Conservation (phyloP, 108 stramenopile species). For the Parmales sp. region DNA sequence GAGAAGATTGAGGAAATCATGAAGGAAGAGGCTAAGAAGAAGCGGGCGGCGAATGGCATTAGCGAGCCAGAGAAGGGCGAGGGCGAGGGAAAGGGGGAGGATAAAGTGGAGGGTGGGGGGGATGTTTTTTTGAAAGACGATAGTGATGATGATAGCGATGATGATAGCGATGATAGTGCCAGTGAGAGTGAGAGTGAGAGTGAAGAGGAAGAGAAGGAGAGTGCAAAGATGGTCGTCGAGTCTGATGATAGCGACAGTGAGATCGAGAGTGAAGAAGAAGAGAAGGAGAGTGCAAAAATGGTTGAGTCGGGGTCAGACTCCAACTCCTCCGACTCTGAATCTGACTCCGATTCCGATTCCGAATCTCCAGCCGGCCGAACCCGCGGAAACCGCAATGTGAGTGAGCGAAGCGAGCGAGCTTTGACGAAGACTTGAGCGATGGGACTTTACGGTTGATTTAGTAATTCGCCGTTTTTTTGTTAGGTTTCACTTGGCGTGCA, state of each 20-base stretch:
- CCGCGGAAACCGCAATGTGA: constrained; percentile 18
- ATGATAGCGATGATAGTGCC: constrained; percentile 9
- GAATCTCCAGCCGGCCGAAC: constrained; percentile 3
- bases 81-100: neutral
- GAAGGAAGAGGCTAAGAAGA: neutral
- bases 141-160: constrained; percentile 4
- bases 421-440: too few relatives aligned
- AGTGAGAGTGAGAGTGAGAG: constrained; percentile 16
- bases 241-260: neutral
- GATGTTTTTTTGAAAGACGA: neutral
- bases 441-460: too few relatives aligned
- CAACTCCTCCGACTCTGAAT: constrained; percentile 23
- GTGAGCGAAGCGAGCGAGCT: too few relatives aligned
- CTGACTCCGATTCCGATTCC: constrained; percentile 22
- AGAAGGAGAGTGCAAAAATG: constrained; percentile 14
- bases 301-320: constrained; percentile 19
- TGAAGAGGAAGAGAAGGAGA: constrained; percentile 3
- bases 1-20: neutral
- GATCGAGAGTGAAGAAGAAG: constrained; percentile 33
- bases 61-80: neutral
- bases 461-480: too few relatives aligned
- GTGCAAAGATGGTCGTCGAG: neutral
- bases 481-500: too few relatives aligned
- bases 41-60: neutral
- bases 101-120: neutral